Conservation (phyloP, 768 basidiomycete species). For the Mycena vitilis region DNA sequence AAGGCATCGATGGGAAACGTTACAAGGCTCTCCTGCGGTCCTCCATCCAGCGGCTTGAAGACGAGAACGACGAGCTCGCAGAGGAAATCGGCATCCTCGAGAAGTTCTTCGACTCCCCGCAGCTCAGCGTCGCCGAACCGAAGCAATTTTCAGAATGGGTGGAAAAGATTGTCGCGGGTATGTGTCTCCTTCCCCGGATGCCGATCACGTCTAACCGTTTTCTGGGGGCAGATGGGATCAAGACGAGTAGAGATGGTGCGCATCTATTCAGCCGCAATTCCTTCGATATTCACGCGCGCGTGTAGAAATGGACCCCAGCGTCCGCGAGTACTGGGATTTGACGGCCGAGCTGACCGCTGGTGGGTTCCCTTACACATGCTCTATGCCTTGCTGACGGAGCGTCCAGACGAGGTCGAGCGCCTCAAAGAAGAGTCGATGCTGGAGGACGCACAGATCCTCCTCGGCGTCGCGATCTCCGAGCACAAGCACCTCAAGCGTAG, state of each 20-base stretch:
- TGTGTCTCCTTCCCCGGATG: neutral
- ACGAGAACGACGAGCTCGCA: conserved; percentile 8
- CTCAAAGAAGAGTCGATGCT: neutral
- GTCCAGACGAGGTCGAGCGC: conserved; percentile 8
- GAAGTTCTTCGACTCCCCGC: neutral
- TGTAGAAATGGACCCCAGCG: conserved; percentile 6
- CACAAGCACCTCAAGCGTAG: conserved; percentile 13
- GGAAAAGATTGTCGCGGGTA: neutral
- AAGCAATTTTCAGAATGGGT: conserved; percentile 5
- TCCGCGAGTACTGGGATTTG: conserved; percentile 13
- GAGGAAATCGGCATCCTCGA: conserved; percentile 10
- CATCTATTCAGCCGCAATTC: neutral
- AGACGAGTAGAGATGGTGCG: neutral
- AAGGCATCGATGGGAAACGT: neutral
- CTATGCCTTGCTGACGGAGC: neutral
- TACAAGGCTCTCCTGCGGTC: conserved; percentile 1
- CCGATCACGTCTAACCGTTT: too few relatives aligned
- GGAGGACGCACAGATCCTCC: conserved; percentile 7
- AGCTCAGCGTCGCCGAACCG: neutral
- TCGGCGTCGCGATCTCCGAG: conserved; percentile 8
- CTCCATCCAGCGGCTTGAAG: conserved; percentile 4
- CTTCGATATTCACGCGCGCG: neutral
- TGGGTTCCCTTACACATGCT: neutral
- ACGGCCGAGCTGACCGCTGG: conserved; percentile 7
- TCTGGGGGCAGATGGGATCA: neutral